These are phyloP conservation scores for Aspergillus sp. DNA, from an alignment of 2,329 filamentous ascomycete species.

Conservation along the genomic window DNA sequence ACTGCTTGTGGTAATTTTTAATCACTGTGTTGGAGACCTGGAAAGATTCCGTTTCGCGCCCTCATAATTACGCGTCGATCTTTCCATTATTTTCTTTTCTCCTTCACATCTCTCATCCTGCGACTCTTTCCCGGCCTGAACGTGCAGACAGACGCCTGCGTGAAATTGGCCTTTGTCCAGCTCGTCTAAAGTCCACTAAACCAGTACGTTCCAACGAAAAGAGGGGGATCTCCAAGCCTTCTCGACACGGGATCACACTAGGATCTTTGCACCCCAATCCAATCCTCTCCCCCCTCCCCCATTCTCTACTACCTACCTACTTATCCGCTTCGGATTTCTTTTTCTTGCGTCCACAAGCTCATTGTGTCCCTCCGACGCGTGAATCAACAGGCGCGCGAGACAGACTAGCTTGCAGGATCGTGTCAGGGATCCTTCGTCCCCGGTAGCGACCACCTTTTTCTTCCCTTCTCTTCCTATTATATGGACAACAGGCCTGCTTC, in stretches of 20 bases:
- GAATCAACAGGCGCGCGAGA: conserved; percentile 27
- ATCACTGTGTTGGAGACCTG: conserved; percentile 6
- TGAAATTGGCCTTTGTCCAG: background rate
- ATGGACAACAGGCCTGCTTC: conserved; percentile 64
- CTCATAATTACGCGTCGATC: conserved; percentile 18
- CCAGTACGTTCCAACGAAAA: conserved; percentile 20
- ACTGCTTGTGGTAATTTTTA: conserved; percentile 5
- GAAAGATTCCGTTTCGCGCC: conserved; percentile 3
- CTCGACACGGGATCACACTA: conserved; percentile 16
- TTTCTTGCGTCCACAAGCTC: conserved; percentile 25
- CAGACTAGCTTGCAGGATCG: conserved; percentile 22
- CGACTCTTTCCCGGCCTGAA: conserved; percentile 2
- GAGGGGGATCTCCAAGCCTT: conserved; percentile 9
- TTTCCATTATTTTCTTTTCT: conserved; percentile 17
- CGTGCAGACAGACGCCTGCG: conserved; percentile 1
- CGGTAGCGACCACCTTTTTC: conserved; percentile 22
- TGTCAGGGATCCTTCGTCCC: conserved; percentile 16
- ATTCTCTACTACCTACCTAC: conserved; percentile 7
- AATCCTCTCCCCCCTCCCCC: conserved; percentile 15
- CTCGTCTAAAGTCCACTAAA: conserved; percentile 8
- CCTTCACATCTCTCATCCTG: conserved; percentile 6
- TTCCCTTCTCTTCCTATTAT: conserved; percentile 34
- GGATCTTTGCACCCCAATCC: conserved; percentile 13
- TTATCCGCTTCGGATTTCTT: conserved; percentile 16
- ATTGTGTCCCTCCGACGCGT: conserved; percentile 33